Conservation (phyloP, 176 grass and related monocot species). For the Canna indica region DNA sequence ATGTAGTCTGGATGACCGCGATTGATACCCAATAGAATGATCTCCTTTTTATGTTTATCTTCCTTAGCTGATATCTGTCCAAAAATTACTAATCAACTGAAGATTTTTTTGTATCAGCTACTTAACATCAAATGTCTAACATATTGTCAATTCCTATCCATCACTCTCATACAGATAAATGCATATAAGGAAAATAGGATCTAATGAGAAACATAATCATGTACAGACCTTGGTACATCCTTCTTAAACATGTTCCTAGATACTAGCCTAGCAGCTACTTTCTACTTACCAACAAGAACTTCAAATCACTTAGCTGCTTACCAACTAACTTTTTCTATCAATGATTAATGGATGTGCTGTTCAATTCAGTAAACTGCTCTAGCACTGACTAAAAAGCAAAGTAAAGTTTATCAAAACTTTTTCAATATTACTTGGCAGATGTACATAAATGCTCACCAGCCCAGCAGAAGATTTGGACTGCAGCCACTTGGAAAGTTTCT, state of each 20-base stretch:
- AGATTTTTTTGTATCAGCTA: not conserved
- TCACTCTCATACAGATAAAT: not conserved
- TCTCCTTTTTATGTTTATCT: constrained; percentile 84
- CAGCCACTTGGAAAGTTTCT: constrained; percentile 89
- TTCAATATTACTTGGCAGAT: not conserved
- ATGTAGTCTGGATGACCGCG: constrained; percentile 61
- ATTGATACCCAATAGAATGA: constrained; percentile 48
- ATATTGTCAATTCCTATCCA: not conserved
- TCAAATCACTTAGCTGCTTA: not conserved
- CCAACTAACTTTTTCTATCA: not conserved
- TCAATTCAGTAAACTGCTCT: not conserved
- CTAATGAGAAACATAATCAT: not conserved
- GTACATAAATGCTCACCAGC: constrained; percentile 49
- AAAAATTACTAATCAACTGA: constrained; percentile 15
- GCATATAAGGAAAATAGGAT: not conserved
- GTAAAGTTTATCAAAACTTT: not conserved
- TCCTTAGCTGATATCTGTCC: constrained; percentile 73
- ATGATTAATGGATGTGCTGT: not conserved
- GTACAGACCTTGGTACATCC: not conserved
- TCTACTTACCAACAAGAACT: not conserved
- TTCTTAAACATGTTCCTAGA: not conserved
- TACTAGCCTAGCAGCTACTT: not conserved
- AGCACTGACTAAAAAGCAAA: not conserved
- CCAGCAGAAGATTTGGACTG: constrained; percentile 73
- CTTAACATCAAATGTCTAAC: not conserved